Evolutionary conservation across 2,329 filamentous ascomycete genomes (phyloP).

Genomic region (Boeremia lycopersici): DNA sequence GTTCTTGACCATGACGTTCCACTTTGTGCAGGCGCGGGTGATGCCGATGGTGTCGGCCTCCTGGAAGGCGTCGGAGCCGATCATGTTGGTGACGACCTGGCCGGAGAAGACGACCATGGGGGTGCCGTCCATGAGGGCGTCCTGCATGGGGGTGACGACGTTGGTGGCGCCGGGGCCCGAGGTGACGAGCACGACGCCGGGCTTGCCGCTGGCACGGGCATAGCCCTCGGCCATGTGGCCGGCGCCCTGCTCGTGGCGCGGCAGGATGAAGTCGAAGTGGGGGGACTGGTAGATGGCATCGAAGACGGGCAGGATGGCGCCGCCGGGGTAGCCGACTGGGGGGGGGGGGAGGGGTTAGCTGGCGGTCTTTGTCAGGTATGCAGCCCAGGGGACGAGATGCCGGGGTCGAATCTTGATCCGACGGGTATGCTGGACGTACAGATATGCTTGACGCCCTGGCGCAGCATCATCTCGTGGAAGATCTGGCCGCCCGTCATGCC

Average conservation of each 20-base stretch:
- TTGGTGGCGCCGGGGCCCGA: constrained; percentile 97
- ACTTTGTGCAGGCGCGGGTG: constrained; percentile 94
- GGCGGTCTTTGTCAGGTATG: too few relatives aligned
- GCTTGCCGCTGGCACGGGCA: constrained; percentile 89
- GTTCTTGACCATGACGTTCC: constrained; percentile 98
- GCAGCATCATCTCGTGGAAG: constrained; percentile 99
- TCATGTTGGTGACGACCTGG: constrained; percentile 87
- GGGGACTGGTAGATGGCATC: constrained; percentile 98
- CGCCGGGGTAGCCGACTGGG: constrained; percentile 82
- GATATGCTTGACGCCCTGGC: constrained; percentile 89
- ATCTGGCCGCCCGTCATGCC: constrained; percentile 95
- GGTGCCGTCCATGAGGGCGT: constrained; percentile 92
- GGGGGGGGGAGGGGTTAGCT: too few relatives aligned
- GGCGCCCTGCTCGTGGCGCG: constrained; percentile 94
- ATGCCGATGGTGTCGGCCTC: constrained; percentile 95
- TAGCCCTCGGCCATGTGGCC: constrained; percentile 99
- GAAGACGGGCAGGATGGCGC: constrained; percentile 96
- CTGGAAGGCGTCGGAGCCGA: constrained; percentile 96
- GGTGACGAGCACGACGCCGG: constrained; percentile 94
- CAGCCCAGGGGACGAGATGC: too few relatives aligned
- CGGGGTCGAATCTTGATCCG: too few relatives aligned
- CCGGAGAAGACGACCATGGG: constrained; percentile 96
- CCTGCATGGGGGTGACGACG: constrained; percentile 93
- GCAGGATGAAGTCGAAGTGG: constrained; percentile 95
- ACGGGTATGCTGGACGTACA: constrained; percentile 80